phyloP scores from a whole-genome alignment of 176 grass and related monocot genomes.

The Carex cristatella region DNA sequence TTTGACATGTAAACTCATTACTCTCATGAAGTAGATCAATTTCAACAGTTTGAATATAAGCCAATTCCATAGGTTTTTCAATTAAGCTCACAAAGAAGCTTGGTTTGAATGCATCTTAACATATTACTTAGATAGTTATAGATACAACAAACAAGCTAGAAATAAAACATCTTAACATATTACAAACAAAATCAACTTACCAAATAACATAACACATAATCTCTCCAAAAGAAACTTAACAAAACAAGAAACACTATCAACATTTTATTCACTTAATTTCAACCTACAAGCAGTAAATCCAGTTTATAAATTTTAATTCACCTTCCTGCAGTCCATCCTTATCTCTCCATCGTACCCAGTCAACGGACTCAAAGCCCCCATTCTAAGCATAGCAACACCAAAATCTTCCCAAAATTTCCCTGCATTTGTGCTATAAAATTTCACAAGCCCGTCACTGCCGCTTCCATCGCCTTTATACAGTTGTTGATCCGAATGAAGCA shows the following conservation, averaged over 20 bases:
- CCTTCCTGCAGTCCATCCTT: constrained; percentile 24
- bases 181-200: neutral
- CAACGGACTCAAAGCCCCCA: constrained; percentile 37
- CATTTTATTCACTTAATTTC: neutral
- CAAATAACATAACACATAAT: neutral
- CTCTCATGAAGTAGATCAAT: too few species aligned
- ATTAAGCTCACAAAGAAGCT: too few species aligned
- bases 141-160: neutral
- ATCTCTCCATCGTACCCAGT: constrained; percentile 22
- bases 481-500: constrained; percentile 84
- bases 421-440: constrained; percentile 41
- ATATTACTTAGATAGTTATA: neutral
- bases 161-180: neutral
- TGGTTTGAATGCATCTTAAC: too few species aligned
- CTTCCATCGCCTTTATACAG: constrained; percentile 52
- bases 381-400: constrained; percentile 56
- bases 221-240: neutral
- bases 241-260: neutral
- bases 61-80: too few species aligned
- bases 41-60: too few species aligned
- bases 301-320: constrained; percentile 3
- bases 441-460: constrained; percentile 42
- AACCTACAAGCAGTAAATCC: neutral
- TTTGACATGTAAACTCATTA: too few species aligned
- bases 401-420: constrained; percentile 67